Evolutionary conservation across 2,329 filamentous ascomycete species (phyloP).

Genomic region (Byssochlamys sp.): DNA sequence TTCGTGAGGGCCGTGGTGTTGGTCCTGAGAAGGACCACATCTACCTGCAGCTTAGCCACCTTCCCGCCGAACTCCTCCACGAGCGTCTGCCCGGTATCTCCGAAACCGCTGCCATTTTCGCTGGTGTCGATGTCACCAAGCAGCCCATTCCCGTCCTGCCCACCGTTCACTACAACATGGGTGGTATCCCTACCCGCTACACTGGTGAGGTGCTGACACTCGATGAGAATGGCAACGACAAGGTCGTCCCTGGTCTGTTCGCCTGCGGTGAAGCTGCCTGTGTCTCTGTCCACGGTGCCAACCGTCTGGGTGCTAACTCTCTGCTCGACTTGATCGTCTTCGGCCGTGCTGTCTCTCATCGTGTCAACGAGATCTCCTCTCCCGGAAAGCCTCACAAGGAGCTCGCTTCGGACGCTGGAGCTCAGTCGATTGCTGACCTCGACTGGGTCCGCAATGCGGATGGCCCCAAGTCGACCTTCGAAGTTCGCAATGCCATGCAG

Average conservation of each 20-base stretch:
- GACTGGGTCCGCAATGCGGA: constrained; percentile 76
- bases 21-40: constrained; percentile 97
- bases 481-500: constrained; percentile 87
- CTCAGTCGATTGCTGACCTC: constrained; percentile 74
- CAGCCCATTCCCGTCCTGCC: constrained; percentile 93
- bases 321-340: constrained; percentile 96
- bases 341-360: constrained; percentile 92
- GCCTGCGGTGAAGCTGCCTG: constrained; percentile 95
- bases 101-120: constrained; percentile 93
- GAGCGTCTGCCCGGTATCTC: constrained; percentile 97
- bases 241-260: constrained; percentile 88
- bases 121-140: constrained; percentile 92
- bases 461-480: constrained; percentile 76
- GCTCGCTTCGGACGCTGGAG: constrained; percentile 73
- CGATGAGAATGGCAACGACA: constrained; percentile 75
- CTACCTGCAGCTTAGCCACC: constrained; percentile 91
- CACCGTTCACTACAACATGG: constrained; percentile 99
- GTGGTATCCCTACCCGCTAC: constrained; percentile 94
- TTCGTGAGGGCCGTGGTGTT: constrained; percentile 92
- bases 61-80: constrained; percentile 82
- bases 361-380: constrained; percentile 85
- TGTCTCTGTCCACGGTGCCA: constrained; percentile 95
- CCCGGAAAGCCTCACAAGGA: constrained; percentile 73
- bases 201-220: constrained; percentile 90
- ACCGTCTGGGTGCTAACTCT: constrained; percentile 95